Base-by-base conservation (phyloP, 2,329 filamentous ascomycete species). In the Eurotiales sp. region DNA sequence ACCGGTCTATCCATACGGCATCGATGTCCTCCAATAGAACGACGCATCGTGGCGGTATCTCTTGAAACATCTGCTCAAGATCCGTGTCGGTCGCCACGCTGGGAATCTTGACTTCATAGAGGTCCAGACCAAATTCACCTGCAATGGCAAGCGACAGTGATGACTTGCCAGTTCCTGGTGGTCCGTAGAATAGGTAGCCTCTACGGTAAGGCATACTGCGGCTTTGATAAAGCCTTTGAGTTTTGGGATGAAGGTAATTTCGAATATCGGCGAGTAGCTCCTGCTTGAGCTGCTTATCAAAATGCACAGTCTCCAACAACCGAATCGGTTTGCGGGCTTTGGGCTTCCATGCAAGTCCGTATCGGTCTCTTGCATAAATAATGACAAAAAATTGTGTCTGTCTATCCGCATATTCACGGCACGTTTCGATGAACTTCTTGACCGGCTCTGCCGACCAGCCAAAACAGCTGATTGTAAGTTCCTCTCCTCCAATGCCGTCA, bases 91-190 rank as follows among this genome's bases (percentile, higher is more conserved):
- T 45, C 15, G 50, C 37, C 11, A 53, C 46, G 29, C 46, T 50
- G 4, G 51, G 51, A 23, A 53, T 53, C 17, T 45, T 53, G 40
- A 87, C 78, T 46, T 84, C 79, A 60, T 85, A 84, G 23, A 88
- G 82, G 55, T 86, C 80, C 1, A 87, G 75, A 0, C 82, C 81
- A 53, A 87, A 86, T 1, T 83, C 75, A 0, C 83, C 83, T 90
- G 77, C 21, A 40, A 17, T 42, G 15, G 54, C 58, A 15, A 51
- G 58, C 52, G 57, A 60, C 3, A 63, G 27, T 27, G 58, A 60
- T 60, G 91, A 96, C 77, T 97, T 96, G 64, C 92, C 92, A 11
- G 92, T 97, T 67, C 92, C 92, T 2, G 92, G 92, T 4, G 92
- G 91, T 0, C 92, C 92, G 71, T 96, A 96, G 43, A 96, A 83